Percentiles rank a stretch among this genome's conserved stretches.
Evolutionary conservation across 441 rosid species (phyloP).

Genomic region (Macaranga tanarius): DNA sequence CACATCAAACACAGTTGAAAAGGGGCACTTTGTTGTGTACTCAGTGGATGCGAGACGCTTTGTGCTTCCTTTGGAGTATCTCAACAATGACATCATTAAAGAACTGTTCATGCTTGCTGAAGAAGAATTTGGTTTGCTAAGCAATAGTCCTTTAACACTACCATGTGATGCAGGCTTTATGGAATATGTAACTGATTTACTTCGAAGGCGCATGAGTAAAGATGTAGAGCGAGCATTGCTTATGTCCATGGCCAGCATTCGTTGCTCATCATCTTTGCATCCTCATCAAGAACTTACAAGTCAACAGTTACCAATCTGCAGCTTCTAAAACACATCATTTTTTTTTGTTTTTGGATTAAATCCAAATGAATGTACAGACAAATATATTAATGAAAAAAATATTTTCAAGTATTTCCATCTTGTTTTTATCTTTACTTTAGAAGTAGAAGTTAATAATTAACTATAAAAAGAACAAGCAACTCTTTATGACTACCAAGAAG

Average conservation of each 20-base stretch:
- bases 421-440: too few species aligned
- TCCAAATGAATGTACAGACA: neutral
- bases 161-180: conserved; percentile 9
- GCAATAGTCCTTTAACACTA: neutral
- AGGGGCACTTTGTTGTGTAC: neutral
- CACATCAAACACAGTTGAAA: neutral
- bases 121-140: neutral
- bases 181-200: conserved; percentile 1
- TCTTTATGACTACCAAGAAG: too few species aligned
- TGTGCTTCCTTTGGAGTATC: neutral
- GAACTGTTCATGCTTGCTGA: neutral
- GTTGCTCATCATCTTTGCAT: neutral
- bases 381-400: too few species aligned
- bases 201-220: neutral
- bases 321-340: neutral
- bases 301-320: neutral
- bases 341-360: neutral
- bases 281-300: neutral
- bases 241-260: neutral
- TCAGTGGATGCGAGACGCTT: neutral
- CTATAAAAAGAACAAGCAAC: too few species aligned
- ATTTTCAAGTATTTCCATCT: too few species aligned
- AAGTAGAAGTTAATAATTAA: too few species aligned
- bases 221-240: neutral
- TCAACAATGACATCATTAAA: neutral